Evolutionary conservation across 768 basidiomycete species (phyloP), one percentile per base, ranked within the genome.

Genomic region (Mycena epipterygia): DNA sequence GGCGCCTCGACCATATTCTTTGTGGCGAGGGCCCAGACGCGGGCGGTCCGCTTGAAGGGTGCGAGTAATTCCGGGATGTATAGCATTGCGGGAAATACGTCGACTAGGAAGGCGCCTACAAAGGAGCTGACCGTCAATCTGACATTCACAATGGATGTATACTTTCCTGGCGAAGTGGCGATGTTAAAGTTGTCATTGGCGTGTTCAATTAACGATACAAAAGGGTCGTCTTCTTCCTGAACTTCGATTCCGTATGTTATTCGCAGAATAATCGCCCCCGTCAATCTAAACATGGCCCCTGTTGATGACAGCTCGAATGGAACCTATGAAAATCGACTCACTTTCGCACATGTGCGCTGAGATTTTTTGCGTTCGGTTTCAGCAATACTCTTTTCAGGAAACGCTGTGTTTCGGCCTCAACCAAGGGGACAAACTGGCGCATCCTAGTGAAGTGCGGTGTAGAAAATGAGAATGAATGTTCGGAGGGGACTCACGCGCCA

Each of bases 231-330:
- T 14, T 82, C 81, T 23, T 89, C 89, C 69, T 84, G 81, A 8
- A 89, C 88, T 62, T 88, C 82, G 57, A 89, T 88, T n/a, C 89
- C 89, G 67, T 90, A 88, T 1, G 88, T 85, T 9, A 89, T 79
- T 30, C 84, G 81, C 56, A 90, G 73, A 27, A 90, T 89, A 39
- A 89, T 85, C 14, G 84, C 82, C 5, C 89, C 89, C 16, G 88
- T 85, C 37, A 87, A 79, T 48, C 87, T 88, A 52, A 27, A 16
- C 23, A 64, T 9, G n/a, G n/a, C n/a, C n/a, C n/a, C n/a, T n/a
- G n/a, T 5, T 42, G 41, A 42, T 12, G 21, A 19, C 5, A 12
- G 21, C 5, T 16, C n/a, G n/a, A n/a, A n/a, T n/a, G n/a, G n/a
- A n/a, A n/a, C n/a, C n/a, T n/a, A n/a, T n/a, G n/a, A n/a, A n/a